Base-by-base conservation (phyloP, 371 early-diverging fungal species). In the Chytridium lagenaria region DNA sequence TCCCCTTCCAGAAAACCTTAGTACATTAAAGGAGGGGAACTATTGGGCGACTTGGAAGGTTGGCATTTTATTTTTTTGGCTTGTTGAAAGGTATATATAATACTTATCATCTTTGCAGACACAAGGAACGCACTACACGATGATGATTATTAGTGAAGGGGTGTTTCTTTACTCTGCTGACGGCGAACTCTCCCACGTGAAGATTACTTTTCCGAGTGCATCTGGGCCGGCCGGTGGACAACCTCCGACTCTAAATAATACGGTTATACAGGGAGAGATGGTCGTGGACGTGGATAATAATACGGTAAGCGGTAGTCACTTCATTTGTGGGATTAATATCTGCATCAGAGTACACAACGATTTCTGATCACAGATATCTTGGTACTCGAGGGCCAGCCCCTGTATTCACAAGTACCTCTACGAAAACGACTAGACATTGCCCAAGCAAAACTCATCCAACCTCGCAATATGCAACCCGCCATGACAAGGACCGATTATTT, bases 61-160 rank as follows among this genome's bases (percentile, higher is more conserved):
- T 16, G 7, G 63, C 12, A 38, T 3, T 10, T 5, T 66, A 44
- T 37, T 61, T 61, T 34, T 36, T 30, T 63, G 63, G 63, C 28
- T 26, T 23, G 33, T 31, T 37, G 2, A 23, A n/a, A 63, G 30
- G 23, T 16, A 34, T 34, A 2, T 61, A 38, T 33, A 12, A 5
- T 34, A 28, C 3, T 15, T 15, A 12, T 22, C 7, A 28, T 7
- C 10, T 34, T 61, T 12, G 55, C 36, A 66, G 66, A 66, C 66
- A 44, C 30, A 37, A 44, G 66, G 66, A n/a, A 40, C n/a, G 10
- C 66, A 37, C 2, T 66, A 34, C 30, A 66, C 66, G 15, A 66
- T 66, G 66, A 38, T 66, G 38, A 66, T 66, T 7, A 66, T 66
- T 30, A 66, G 44, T 44, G 66, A 66, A 44, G 66, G 66, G 23